phyloP scores from a whole-genome alignment of 441 rosid species.

The Cnidoscolus chayamansa region DNA sequence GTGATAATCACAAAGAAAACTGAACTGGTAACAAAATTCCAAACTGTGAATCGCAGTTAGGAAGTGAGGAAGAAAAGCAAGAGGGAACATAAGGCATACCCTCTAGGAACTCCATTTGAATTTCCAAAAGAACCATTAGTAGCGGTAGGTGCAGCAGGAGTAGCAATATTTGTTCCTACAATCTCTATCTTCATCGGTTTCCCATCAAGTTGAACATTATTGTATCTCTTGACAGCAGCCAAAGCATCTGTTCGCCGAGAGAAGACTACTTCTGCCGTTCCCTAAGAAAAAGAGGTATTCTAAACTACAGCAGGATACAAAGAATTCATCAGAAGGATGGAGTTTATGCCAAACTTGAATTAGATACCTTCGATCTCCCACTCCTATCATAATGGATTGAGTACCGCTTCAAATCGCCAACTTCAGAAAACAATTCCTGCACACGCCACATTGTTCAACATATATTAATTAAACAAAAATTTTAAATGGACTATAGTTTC shows the following conservation, averaged over 20 bases:
- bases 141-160: constrained; percentile 43
- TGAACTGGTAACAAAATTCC: too few species aligned
- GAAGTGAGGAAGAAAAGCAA: background rate
- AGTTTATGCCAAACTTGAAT: constrained; percentile 40
- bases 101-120: constrained; percentile 51
- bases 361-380: constrained; percentile 90
- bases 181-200: constrained; percentile 93
- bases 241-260: constrained; percentile 68
- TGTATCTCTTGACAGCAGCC: constrained; percentile 83
- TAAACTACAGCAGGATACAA: constrained; percentile 40
- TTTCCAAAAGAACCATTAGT: constrained; percentile 41
- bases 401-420: constrained; percentile 81
- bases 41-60: background rate
- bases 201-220: constrained; percentile 86
- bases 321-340: constrained; percentile 43
- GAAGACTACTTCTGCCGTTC: constrained; percentile 86
- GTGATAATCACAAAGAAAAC: background rate
- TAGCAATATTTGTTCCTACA: constrained; percentile 56
- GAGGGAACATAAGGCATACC: constrained; percentile 40
- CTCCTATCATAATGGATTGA: constrained; percentile 79
- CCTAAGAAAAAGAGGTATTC: constrained; percentile 55
- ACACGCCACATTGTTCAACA: constrained; percentile 32
- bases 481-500: background rate
- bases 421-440: constrained; percentile 88
- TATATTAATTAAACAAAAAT: constrained; percentile 11